phyloP scores from a whole-genome alignment of 2,329 filamentous ascomycete genomes.

The Magnaporthiopsis rhizophila region DNA sequence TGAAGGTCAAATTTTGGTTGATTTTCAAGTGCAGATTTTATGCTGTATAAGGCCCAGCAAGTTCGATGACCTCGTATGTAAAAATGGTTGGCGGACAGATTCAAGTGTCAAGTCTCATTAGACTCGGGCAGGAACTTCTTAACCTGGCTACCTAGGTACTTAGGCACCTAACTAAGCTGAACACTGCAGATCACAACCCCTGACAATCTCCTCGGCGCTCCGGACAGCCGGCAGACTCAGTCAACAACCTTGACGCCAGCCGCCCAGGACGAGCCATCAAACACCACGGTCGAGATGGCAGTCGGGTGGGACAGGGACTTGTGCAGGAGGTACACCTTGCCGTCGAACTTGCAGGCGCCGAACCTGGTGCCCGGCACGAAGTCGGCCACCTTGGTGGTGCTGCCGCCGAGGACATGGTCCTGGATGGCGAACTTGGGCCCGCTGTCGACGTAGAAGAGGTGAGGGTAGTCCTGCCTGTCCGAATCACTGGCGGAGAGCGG shows the following conservation, averaged over 20 bases:
- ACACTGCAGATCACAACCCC: no score
- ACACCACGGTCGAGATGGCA: not conserved
- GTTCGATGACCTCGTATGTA: no score
- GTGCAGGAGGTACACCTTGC: not conserved
- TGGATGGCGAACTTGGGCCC: not conserved
- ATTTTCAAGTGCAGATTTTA: no score
- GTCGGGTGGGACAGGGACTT: not conserved
- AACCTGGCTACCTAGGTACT: no score
- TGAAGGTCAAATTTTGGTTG: no score
- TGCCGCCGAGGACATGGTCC: not conserved
- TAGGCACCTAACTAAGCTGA: no score
- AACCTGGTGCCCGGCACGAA: not conserved
- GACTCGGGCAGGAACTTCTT: no score
- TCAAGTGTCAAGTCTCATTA: no score
- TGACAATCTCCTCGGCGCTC: not conserved
- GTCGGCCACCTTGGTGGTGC: not conserved
- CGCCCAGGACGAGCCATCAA: not conserved
- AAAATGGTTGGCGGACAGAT: no score
- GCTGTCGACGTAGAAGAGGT: not conserved
- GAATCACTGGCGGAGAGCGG: not conserved
- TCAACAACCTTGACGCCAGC: not conserved
- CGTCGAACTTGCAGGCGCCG: not conserved
- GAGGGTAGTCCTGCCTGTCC: not conserved
- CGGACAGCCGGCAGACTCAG: not conserved
- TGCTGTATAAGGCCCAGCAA: no score